Evolutionary conservation across 2,329 filamentous ascomycete species (phyloP), one percentile per base, ranked within the genome.

Genomic region (Metarhizium anisopliae): DNA sequence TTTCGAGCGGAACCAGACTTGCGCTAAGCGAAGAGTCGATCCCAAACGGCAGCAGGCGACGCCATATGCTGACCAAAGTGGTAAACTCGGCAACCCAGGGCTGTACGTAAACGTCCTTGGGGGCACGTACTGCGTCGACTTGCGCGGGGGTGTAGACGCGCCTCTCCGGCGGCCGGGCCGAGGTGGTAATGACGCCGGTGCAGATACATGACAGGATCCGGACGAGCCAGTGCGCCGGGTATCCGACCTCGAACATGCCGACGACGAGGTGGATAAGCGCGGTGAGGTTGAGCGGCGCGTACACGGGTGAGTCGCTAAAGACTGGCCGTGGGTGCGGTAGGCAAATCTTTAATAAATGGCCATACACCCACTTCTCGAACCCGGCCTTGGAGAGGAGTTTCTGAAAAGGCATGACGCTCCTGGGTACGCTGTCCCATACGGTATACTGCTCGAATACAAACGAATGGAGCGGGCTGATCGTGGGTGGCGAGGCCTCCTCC

Each of bases 151-250:
- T 5, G 56, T 54, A 16, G 61, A 47, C 59, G 2, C 57, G 53
- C 6, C 56, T 13, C n/a, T 51, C 47, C 11, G 64, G 63, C 6
- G 63, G 53, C 2, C 64, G 58, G 2, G 63, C 62, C 3, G 59
- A 56, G 1, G 62, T 66, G 6, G 52, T 56, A 18, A 67, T 59
- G 3, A 35, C 32, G 7, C 61, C 61, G 2, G 49, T 51, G 50
- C 57, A 61, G 5, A 65, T 53, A 14, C 55, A 50, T 7, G 53
- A 40, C 2, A 65, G 51, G 2, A 64, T 54, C 1, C 56, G 56
- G 1, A 61, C 61, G 7, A 67, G 54, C 65, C 65, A 68, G 51
- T 67, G 64, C 25, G 63, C 59, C 2, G 66, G 64, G 50, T 66
- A 67, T 14, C 66, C 63, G 10, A 60, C 56, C 11, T 60, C 60